Percentiles rank a stretch among this genome's conserved stretches.
Evolutionary conservation across 441 rosid genomes (phyloP).

Genomic region (Kokia cookei): DNA sequence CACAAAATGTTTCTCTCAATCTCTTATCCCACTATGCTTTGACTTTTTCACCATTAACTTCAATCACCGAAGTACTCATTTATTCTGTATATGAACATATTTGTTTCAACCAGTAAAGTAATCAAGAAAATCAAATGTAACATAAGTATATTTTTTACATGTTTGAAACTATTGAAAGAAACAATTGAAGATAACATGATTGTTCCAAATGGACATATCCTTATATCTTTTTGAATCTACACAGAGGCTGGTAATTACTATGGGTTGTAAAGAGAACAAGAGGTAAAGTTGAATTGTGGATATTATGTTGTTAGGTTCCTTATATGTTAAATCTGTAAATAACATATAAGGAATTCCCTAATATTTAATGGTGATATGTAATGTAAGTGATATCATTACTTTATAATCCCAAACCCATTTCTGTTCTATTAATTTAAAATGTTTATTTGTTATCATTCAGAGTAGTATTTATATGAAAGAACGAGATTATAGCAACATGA

Average conservation of each 20-base stretch:
- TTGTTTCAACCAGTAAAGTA: too few species aligned
- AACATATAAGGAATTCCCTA: slow-evolving; percentile 14
- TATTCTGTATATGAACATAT: too few species aligned
- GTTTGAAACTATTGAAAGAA: too few species aligned
- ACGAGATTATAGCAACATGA: background rate
- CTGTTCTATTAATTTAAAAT: background rate
- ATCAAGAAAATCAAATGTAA: too few species aligned
- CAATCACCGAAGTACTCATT: too few species aligned
- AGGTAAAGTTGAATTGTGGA: slow-evolving; percentile 22
- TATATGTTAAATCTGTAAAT: slow-evolving; percentile 37
- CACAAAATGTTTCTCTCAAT: too few species aligned
- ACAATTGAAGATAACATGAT: too few species aligned
- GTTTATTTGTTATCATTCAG: background rate
- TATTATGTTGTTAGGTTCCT: slow-evolving; percentile 15
- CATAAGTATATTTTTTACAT: too few species aligned
- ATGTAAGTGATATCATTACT: slow-evolving; percentile 14
- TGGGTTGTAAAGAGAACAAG: background rate
- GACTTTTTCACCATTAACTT: too few species aligned
- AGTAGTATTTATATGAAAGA: background rate
- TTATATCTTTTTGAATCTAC: slow-evolving; percentile 30
- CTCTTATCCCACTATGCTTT: too few species aligned
- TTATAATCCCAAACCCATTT: background rate
- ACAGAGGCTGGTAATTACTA: slow-evolving; percentile 13
- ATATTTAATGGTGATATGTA: slow-evolving; percentile 25
- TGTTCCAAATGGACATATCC: too few species aligned